Evolutionary conservation across 192 early-diverging fungal genomes (phyloP).

Genomic region (Geranomyces michiganensis): DNA sequence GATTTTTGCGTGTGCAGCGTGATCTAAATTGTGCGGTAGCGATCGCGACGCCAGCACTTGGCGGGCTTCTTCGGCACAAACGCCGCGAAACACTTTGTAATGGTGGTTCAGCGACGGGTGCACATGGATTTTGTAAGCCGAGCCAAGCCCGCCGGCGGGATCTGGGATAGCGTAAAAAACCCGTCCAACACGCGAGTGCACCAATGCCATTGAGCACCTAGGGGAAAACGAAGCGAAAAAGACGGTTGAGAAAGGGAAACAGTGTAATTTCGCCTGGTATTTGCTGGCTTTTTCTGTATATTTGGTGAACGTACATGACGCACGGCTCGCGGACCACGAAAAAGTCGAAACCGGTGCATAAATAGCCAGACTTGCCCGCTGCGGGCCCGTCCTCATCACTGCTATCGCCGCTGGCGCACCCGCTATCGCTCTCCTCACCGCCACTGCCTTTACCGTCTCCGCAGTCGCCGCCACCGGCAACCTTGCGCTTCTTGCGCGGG

Average conservation of each 20-base stretch:
- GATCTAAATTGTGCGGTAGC: no score
- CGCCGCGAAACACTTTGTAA: conserved; percentile 54
- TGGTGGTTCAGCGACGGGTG: conserved; percentile 77
- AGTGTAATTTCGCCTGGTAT: no score
- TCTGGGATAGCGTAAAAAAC: conserved; percentile 69
- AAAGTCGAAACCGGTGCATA: conserved; percentile 82
- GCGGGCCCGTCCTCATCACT: conserved; percentile 5
- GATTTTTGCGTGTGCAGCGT: no score
- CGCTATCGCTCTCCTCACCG: conserved; percentile 4
- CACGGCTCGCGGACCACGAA: conserved; percentile 87
- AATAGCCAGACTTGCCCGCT: conserved; percentile 54
- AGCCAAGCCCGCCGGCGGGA: conserved; percentile 50
- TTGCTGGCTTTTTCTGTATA: no score
- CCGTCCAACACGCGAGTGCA: conserved; percentile 88
- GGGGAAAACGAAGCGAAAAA: conserved; percentile 18
- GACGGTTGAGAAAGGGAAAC: no score
- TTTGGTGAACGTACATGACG: conserved; percentile 69
- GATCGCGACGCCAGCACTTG: no score
- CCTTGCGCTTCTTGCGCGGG: conserved; percentile 13
- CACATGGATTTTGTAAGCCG: conserved; percentile 68
- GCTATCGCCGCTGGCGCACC: background rate
- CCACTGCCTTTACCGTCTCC: background rate
- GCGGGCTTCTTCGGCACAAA: conserved; percentile 6
- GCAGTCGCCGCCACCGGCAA: background rate
- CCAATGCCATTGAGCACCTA: conserved; percentile 88